These are phyloP conservation scores for Neofusicoccum umdonicola DNA, from an alignment of 2,329 filamentous ascomycete species.

Conservation along the genomic window DNA sequence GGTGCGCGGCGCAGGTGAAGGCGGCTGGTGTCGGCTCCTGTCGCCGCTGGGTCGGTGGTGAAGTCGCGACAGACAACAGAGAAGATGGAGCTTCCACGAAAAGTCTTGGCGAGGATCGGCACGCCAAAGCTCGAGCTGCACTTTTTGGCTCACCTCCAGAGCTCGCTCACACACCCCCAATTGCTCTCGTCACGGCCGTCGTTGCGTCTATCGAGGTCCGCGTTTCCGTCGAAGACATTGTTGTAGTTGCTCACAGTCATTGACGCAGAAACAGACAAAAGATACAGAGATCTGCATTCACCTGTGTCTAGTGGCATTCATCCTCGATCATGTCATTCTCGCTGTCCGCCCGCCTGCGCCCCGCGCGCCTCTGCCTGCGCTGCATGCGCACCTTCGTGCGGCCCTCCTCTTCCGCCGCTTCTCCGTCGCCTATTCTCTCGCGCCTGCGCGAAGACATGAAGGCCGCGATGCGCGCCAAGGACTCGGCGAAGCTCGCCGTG, in stretches of 20 bases:
- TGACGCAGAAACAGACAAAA: background rate
- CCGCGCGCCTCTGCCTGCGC: slow-evolving; percentile 23
- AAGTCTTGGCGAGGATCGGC: slow-evolving; percentile 6
- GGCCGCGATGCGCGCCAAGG: slow-evolving; percentile 48
- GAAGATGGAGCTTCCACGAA: background rate
- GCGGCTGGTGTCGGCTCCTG: background rate
- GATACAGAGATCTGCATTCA: background rate
- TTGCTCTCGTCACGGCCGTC: background rate
- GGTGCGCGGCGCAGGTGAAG: slow-evolving; percentile 2
- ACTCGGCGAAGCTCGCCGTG: slow-evolving; percentile 61
- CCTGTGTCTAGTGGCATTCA: background rate
- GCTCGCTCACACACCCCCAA: background rate
- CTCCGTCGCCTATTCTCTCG: slow-evolving; percentile 38
- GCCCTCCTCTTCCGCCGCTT: slow-evolving; percentile 19
- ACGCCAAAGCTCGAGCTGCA: background rate
- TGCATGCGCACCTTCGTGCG: slow-evolving; percentile 22
- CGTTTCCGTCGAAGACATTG: no score
- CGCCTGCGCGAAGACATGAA: slow-evolving; percentile 49
- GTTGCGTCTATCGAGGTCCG: background rate
- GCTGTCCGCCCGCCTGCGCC: slow-evolving; percentile 5
- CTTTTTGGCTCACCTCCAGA: background rate
- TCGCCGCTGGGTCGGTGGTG: slow-evolving; percentile 1
- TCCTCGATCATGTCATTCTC: slow-evolving; percentile 10
- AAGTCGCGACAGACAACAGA: slow-evolving; percentile 5
- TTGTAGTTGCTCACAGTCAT: background rate